Evolutionary conservation across 305 asterid genomes (phyloP).

Genomic region (Coffea humblotiana): DNA sequence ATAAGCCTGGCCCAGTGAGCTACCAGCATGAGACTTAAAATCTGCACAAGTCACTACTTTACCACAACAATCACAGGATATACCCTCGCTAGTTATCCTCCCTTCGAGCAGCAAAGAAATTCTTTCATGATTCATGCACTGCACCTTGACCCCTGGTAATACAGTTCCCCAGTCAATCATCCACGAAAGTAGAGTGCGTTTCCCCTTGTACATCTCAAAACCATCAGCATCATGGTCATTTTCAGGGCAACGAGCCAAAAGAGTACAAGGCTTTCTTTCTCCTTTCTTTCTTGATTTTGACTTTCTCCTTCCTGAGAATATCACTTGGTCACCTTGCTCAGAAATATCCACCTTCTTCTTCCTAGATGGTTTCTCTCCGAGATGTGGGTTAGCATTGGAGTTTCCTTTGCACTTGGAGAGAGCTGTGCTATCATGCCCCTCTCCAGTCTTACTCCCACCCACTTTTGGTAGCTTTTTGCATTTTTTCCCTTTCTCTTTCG

Average conservation of each 20-base stretch:
- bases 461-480: slow-evolving; percentile 28
- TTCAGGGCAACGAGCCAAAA: slow-evolving; percentile 66
- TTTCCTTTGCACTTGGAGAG: slow-evolving; percentile 17
- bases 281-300: slow-evolving; percentile 35
- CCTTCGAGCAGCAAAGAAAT: slow-evolving; percentile 50
- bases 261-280: slow-evolving; percentile 35
- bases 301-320: slow-evolving; percentile 20
- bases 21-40: slow-evolving; percentile 76
- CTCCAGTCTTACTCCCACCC: slow-evolving; percentile 30
- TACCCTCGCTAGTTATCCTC: slow-evolving; percentile 67
- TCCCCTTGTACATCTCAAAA: slow-evolving; percentile 51
- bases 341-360: slow-evolving; percentile 4
- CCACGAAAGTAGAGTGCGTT: slow-evolving; percentile 77
- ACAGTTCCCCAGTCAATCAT: slow-evolving; percentile 79
- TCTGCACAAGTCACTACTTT: slow-evolving; percentile 38
- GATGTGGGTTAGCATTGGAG: slow-evolving; percentile 4
- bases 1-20: slow-evolving; percentile 47
- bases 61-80: slow-evolving; percentile 78
- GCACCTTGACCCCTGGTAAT: slow-evolving; percentile 54
- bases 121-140: slow-evolving; percentile 45
- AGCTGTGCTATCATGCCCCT: slow-evolving; percentile 24
- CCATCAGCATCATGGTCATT: slow-evolving; percentile 49
- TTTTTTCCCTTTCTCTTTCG: slow-evolving; percentile 40
- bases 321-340: slow-evolving; percentile 11
- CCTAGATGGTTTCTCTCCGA: slow-evolving; percentile 9